phyloP scores from a whole-genome alignment of 305 asterid species.

The Fraxinus paxiana region DNA sequence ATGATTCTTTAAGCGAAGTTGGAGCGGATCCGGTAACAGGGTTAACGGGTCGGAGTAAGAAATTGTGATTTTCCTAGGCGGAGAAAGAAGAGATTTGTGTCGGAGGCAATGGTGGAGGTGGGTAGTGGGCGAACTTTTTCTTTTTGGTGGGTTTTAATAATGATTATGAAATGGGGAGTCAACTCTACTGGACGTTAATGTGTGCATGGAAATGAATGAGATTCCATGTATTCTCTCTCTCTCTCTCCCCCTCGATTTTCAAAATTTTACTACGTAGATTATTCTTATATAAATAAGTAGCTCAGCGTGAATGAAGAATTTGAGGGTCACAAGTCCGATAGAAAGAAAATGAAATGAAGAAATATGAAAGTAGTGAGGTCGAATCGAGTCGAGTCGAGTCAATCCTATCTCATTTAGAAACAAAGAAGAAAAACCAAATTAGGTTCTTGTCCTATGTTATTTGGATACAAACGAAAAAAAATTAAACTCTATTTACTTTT shows the following conservation, averaged over 20 bases:
- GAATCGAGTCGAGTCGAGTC: background rate
- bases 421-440: background rate
- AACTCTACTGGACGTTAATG: constrained; percentile 15
- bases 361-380: background rate
- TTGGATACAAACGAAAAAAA: background rate
- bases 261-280: background rate
- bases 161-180: constrained; percentile 12
- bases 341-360: background rate
- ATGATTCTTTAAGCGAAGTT: background rate
- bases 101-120: constrained; percentile 2
- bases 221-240: constrained; percentile 23
- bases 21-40: background rate
- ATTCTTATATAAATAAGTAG: background rate
- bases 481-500: background rate
- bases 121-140: background rate
- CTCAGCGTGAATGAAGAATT: background rate
- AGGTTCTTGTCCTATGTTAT: background rate
- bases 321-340: background rate
- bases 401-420: background rate
- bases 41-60: constrained; percentile 2
- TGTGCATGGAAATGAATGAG: constrained; percentile 25
- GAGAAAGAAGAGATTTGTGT: background rate
- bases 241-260: constrained; percentile 16
- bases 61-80: background rate
- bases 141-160: background rate